Conservation (phyloP, 2,329 filamentous ascomycete species). For the Akanthomyces dipterigenus region DNA sequence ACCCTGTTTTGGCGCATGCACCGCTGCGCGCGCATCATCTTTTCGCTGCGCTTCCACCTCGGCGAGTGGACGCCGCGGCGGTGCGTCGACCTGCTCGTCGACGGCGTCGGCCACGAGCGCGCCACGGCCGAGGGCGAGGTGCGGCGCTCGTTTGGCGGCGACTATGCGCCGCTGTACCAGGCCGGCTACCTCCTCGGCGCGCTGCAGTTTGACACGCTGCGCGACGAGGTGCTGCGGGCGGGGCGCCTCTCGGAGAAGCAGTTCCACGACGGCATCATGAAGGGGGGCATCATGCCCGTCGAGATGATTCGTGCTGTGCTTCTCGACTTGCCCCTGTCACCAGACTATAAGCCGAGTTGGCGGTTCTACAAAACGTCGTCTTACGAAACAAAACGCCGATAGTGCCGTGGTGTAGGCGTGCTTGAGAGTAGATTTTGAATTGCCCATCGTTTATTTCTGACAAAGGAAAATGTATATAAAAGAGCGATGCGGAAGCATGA, state of each 20-base stretch:
- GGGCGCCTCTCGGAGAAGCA: constrained; percentile 40
- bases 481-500: not conserved
- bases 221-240: constrained; percentile 38
- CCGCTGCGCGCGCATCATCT: constrained; percentile 51
- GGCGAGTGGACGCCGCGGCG: constrained; percentile 45
- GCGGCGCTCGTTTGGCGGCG: constrained; percentile 46
- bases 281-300: constrained; percentile 46
- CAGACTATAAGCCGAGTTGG: constrained; percentile 42
- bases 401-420: not conserved
- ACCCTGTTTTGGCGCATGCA: constrained; percentile 59
- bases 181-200: constrained; percentile 54
- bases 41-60: constrained; percentile 52
- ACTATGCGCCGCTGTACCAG: constrained; percentile 53
- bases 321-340: constrained; percentile 31
- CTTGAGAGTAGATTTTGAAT: not conserved
- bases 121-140: constrained; percentile 56
- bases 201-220: constrained; percentile 45
- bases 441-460: not conserved
- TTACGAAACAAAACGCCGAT: not conserved
- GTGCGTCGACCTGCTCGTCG: constrained; percentile 50
- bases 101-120: constrained; percentile 51
- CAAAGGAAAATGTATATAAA: not conserved
- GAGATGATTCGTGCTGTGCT: constrained; percentile 46
- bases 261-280: constrained; percentile 49
- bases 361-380: constrained; percentile 35